Base-by-base conservation (phyloP, 345 rosid genomes). In the Triadica sebifera region DNA sequence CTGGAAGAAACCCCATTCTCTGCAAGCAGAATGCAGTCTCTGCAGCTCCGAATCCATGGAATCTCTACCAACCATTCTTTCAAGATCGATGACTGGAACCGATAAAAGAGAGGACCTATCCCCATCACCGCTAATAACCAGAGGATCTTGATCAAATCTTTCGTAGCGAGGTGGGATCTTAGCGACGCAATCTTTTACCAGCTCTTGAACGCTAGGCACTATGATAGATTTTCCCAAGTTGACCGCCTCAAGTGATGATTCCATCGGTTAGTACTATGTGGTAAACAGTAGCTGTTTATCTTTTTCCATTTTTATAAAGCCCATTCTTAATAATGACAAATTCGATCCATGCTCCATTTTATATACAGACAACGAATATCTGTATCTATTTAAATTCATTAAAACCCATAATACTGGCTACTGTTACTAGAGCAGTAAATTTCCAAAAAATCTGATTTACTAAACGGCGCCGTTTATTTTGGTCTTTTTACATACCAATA, bases 121-220 rank as follows among this genome's bases (percentile, higher is more conserved):
- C 22, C 4, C 47, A 24, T 19, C 5, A 6, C n/a, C 4, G 45
- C 52, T 25, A 52, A 41, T 13, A 29, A 45, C n/a, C 22, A 47
- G 39, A 34, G 52, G 55, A 10, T 81, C 81, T 41, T 69, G 81
- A 37, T 76, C 68, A 13, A 67, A 58, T 6, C 68, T 77, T 13
- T 25, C 64, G 50, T 83, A 88, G 12, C 83, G 84, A 60, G 81
- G 77, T 58, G 91, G 88, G 84, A 88, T 69, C 49, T 61, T 65
- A 53, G n/a, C 12, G 51, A 76, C 59, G 67, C 73, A 70, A 37
- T 74, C 64, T 63, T 70, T 3, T 82, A 86, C 81, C 82, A 75
- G 74, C 90, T 91, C 91, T 87, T 78, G 86, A 77, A 85, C 89
- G 38, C 87, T 84, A 0, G 89, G 89, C 15, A 84, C 86, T 37